Base-by-base conservation (phyloP, 495 filamentous ascomycete genomes). In the Penicillium simplicissimum region DNA sequence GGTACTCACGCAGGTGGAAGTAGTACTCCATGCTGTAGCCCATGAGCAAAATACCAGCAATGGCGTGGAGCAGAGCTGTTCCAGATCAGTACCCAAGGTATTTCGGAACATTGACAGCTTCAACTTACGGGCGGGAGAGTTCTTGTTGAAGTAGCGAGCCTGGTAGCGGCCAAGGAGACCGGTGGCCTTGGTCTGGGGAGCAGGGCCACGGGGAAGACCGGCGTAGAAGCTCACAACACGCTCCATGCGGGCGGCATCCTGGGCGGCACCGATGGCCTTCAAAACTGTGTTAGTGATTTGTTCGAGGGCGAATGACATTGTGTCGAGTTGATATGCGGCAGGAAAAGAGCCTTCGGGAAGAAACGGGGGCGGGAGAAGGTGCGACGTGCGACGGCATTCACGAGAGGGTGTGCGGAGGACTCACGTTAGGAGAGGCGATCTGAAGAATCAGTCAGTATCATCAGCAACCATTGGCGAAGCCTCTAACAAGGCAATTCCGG, bases 1-100 rank as follows among this genome's bases (percentile, higher is more conserved):
- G 65, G 8, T 58, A 84, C 92, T 74, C 87, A 98, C 95, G 92
- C 66, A 98, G 86, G 80, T 99, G 96, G 90, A 96, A 98, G 85
- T 98, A 98, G 88, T 98, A 98, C 78, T 95, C 90, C 81, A 97
- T 90, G 64, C 89, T 89, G 80, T 99, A 99, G 66, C 93, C 93
- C 61, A 97, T 67, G 58, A 85, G 74, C 61, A 94, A 75, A 52
- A 98, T 76, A 65, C 81, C 80, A 55, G 79, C 87, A 69, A 98
- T 92, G 66, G 88, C 84, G 76, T 98, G 95, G 63, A 91, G 81
- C 66, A 98, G 79, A 61, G 95, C 95, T 98, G 67, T 68, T 19
- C 62, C 36, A 9, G 28, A 67, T 72, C 52, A 74, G 64, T 34
- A 64, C 65, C 56, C 49, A 0, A 8, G 15, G 21, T 21, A 43